Base-by-base conservation (phyloP, 495 filamentous ascomycete species). In the Neurospora sp. region DNA sequence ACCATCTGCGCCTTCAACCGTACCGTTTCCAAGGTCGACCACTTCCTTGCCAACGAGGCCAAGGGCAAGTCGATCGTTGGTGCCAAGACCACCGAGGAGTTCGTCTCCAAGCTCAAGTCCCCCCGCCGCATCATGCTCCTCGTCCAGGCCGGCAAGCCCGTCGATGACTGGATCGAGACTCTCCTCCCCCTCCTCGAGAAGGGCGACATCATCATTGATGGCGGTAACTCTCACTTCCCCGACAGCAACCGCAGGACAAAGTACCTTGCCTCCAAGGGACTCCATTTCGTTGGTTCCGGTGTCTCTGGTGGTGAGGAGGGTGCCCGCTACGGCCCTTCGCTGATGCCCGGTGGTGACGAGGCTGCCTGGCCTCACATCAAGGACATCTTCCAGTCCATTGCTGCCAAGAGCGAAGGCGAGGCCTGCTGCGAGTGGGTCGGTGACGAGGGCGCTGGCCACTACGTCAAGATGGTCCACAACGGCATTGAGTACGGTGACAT, bases 391-490 rank as follows among this genome's bases (percentile, higher is more conserved):
- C 96, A 99, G 88, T 92, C 89, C 88, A 97, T 99, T 79, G 86
- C 96, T 75, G 96, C 96, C 83, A 98, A 98, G 90, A 94, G 92
- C 82, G 94, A 97, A 78, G 91, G 90, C 75, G 96, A 99, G 88
- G 83, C 96, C 59, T 99, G 96, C 89, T 99, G 96, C 82, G 94
- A 99, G 84, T 99, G 96, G 96, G 96, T 98, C 77, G 96, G 96
- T 87, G 96, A 99, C 87, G 94, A 97, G 82, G 96, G 96, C 88
- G 91, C 96, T 81, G 96, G 96, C 74, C 96, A 99, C 89, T 99
- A 97, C 88, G 94, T 99, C 87, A 99, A 99, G 92, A 99, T 99
- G 96, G 96, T 99, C 73, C 96, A 99, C 91, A 99, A 99, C 84
- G 96, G 96, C 89, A 99, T 99, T 80, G 96, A 99, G 86, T 99